Evolutionary conservation across 2,329 filamentous ascomycete species (phyloP), one percentile per base, ranked within the genome.

Genomic region (Colletotrichum sp.): DNA sequence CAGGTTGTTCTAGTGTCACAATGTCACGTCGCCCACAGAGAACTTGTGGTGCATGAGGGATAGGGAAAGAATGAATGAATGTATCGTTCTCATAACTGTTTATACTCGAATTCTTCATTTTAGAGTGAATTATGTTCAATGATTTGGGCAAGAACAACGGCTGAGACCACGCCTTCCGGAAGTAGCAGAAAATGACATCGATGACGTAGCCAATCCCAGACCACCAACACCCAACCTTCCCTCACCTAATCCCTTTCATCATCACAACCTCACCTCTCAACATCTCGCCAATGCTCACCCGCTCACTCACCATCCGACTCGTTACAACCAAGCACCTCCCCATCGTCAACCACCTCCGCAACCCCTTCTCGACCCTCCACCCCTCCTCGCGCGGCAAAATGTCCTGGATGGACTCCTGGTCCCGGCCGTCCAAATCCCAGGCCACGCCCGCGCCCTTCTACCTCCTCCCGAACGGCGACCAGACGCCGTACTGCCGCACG

Each of bases 401-500:
- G 85, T 86, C 83, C 48, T 85, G 85, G 84, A 86, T 85, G 84
- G 84, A 85, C 79, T 84, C 83, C 15, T 86, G 84, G 84, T 85
- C 83, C 8, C 83, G 85, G 1, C 85, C 85, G 0, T 80, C 80
- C 59, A 87, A 87, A 67, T 82, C 81, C 13, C 84, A 86, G 77
- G 81, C 85, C 8, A 85, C 83, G 1, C 90, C 90, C 13, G 87
- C 89, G 12, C 91, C 90, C 0, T 87, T 88, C 65, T 93, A 92
- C 79, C 84, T 92, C 30, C 84, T 85, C 1, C 81, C 83, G 0
- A 84, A 85, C 4, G 86, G 86, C 59, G 88, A 90, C 64, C 81
- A 84, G 30, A 88, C 88, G 1, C 87, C 88, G 1, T 92, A 92
- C 80, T 92, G 90, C 78, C 87, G 88, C 76, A 88, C 88, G 15